Percentiles rank a stretch among this genome's conserved stretches.
Conservation (phyloP, 768 basidiomycete genomes). For the Fomitopsis pulvina region DNA sequence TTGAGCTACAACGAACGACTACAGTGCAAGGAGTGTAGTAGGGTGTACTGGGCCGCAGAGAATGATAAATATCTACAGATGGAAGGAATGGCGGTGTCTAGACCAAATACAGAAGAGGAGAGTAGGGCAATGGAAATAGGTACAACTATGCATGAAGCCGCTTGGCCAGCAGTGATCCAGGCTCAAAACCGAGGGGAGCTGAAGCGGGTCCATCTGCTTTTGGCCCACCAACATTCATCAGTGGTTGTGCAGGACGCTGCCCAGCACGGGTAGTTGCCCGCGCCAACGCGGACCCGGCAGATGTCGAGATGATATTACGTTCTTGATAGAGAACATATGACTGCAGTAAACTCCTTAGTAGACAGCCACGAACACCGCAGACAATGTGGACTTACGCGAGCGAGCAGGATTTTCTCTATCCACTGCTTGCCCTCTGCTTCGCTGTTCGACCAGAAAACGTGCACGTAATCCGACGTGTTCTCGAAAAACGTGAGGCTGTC, state of each 20-base stretch:
- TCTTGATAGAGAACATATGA: slow-evolving; percentile 83
- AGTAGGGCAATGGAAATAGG: neutral
- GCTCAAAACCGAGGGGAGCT: slow-evolving; percentile 52
- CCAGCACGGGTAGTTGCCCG: slow-evolving; percentile 32
- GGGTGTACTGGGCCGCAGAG: neutral
- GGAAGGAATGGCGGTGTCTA: neutral
- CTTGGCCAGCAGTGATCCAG: slow-evolving; percentile 67
- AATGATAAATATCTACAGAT: slow-evolving; percentile 6
- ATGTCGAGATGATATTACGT: slow-evolving; percentile 52
- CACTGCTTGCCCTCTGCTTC: slow-evolving; percentile 68
- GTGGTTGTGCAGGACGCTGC: slow-evolving; percentile 38
- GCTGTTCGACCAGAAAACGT: slow-evolving; percentile 68
- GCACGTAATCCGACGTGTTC: slow-evolving; percentile 80
- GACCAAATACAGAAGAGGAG: neutral
- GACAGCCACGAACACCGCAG: no score
- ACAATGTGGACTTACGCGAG: slow-evolving; percentile 46
- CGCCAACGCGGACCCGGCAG: slow-evolving; percentile 24
- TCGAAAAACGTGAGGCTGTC: slow-evolving; percentile 86
- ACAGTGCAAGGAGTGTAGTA: slow-evolving; percentile 4
- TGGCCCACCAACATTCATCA: slow-evolving; percentile 41
- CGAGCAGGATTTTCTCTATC: slow-evolving; percentile 76
- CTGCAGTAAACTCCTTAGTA: no score
- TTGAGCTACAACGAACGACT: slow-evolving; percentile 8
- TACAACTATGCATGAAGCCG: slow-evolving; percentile 23
- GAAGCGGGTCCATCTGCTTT: slow-evolving; percentile 21